Evolutionary conservation across 1,284 basidiomycete genomes (phyloP).

Genomic region (Phlebopus sp.): DNA sequence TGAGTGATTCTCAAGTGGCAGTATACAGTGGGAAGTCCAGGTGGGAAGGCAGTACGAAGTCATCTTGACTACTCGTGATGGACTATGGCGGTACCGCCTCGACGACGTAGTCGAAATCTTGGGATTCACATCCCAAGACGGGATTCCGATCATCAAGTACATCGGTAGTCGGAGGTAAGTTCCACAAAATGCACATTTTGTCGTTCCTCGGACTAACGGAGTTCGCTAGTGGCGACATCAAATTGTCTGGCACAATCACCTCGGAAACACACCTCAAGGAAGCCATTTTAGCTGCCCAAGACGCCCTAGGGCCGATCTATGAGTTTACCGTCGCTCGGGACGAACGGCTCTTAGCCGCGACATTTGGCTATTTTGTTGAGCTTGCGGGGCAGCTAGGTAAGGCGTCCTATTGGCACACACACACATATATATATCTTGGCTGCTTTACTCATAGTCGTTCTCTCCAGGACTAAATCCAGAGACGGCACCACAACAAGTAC

Average conservation of each 20-base stretch:
- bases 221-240: not conserved
- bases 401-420: too few relatives aligned
- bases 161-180: constrained; percentile 4
- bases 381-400: not conserved
- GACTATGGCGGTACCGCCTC: constrained; percentile 5
- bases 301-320: not conserved
- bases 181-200: not conserved
- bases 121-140: constrained; percentile 4
- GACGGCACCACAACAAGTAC: too few relatives aligned
- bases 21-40: not conserved
- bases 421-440: not conserved
- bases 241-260: too few relatives aligned
- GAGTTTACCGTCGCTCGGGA: not conserved
- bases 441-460: not conserved
- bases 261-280: constrained; percentile 1
- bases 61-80: constrained; percentile 1
- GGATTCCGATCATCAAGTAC: constrained; percentile 1
- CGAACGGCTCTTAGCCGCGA: not conserved
- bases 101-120: constrained; percentile 1
- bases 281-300: not conserved
- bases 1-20: not conserved
- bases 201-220: not conserved
- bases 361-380: not conserved
- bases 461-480: too few relatives aligned
- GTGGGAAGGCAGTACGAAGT: constrained; percentile 1